Evolutionary conservation across 495 filamentous ascomycete species (phyloP), one percentile per base, ranked within the genome.

Genomic region (Oleoguttula mirabilis): DNA sequence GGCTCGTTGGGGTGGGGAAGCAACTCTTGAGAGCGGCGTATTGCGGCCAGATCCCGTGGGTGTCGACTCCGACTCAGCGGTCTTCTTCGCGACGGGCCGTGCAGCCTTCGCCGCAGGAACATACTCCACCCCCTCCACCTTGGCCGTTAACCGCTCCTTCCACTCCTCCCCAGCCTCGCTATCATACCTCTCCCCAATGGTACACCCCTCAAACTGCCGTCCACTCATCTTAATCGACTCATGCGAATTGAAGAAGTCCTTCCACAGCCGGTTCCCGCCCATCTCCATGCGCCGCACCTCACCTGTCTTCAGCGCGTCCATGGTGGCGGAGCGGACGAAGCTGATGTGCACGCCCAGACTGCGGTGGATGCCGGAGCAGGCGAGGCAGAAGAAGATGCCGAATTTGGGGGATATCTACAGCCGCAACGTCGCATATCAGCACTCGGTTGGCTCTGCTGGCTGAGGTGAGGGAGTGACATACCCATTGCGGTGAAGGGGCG

Each of bases 311-410:
- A 98, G 95, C 43, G 83, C 82, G 68, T 98, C 90, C 90, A 98
- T 98, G 34, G 83, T 92, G 50, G 96, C 85, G 45, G 77, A 84
- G 48, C 90, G 81, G 40, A 98, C 85, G 65, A 98, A 98, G 57
- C 86, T 94, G 56, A 98, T 94, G 68, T 98, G 90, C 21, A 98
- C 90, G 39, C 90, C 90, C 12, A 98, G 74, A 2, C 85, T 83
- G 51, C 90, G 82, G 66, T 98, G 90, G 21, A 86, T 84, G 48
- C 90, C 90, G 36, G 90, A 90, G 66, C 90, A 98, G 46, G 77
- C 83, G 32, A 98, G 77, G 64, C 90, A 98, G 67, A 96, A 94
- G 64, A 98, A 98, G 62, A 92, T 82, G 50, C 76, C 76, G 60
- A 82, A 77, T 67, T 82, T 82, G 42, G 77, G 77, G 32, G 75